Evolutionary conservation across 495 filamentous ascomycete species (phyloP).

Genomic region (Aspergillus homomorphus): DNA sequence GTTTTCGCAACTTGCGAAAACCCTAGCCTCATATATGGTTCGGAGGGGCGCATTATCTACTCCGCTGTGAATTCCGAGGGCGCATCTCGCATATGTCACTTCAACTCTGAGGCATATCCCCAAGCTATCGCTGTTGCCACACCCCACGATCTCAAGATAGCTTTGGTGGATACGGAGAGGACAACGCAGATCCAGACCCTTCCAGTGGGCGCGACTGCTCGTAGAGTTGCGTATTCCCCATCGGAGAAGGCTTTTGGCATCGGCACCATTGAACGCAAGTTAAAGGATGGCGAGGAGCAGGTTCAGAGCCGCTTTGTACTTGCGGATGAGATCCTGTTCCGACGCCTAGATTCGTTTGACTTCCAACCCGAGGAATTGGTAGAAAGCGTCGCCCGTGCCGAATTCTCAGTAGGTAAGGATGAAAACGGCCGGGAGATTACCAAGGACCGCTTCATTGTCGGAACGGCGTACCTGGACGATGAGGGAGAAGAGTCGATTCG

Average conservation of each 20-base stretch:
- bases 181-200: constrained; percentile 83
- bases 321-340: constrained; percentile 57
- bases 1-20: constrained; percentile 94
- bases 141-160: constrained; percentile 70
- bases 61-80: constrained; percentile 93
- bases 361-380: constrained; percentile 70
- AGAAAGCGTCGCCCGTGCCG: constrained; percentile 77
- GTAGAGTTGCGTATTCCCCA: constrained; percentile 81
- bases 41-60: constrained; percentile 84
- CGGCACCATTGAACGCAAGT: constrained; percentile 69
- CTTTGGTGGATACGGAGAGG: constrained; percentile 75
- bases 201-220: constrained; percentile 74
- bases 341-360: constrained; percentile 47
- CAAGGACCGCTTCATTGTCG: constrained; percentile 80
- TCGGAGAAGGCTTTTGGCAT: constrained; percentile 78
- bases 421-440: constrained; percentile 35
- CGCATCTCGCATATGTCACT: constrained; percentile 73
- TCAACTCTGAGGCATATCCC: constrained; percentile 79
- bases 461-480: constrained; percentile 74
- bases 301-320: constrained; percentile 60
- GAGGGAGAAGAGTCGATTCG: constrained; percentile 48
- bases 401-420: constrained; percentile 61
- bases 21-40: constrained; percentile 85
- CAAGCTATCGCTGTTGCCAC: constrained; percentile 78
- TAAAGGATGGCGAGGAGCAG: constrained; percentile 55